These are phyloP conservation scores for Plasmodium inui DNA, from an alignment of 169 alveolate genomes.

Conservation along the genomic window DNA sequence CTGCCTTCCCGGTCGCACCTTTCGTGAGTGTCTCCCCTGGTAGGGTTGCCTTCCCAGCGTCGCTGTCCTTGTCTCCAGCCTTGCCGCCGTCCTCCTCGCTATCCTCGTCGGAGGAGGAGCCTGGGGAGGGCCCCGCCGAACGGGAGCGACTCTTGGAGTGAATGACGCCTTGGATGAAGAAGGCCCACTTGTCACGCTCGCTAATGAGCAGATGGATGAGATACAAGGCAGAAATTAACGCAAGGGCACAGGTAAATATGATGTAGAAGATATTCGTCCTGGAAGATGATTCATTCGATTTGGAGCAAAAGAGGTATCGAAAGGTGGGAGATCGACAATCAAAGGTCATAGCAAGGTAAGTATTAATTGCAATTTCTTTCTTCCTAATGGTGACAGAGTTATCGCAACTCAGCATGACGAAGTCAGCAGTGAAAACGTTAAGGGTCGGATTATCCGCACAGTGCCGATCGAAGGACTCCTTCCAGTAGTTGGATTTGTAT, in stretches of 20 bases:
- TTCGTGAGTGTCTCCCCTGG: not conserved
- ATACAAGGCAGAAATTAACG: constrained; percentile 40
- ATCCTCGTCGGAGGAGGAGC: not conserved
- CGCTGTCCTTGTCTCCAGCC: not conserved
- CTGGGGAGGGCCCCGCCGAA: not conserved
- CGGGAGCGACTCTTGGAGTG: not conserved
- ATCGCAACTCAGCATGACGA: constrained; percentile 13
- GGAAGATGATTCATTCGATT: not conserved
- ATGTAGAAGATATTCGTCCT: constrained; percentile 18
- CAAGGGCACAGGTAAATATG: constrained; percentile 17
- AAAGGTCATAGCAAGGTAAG: constrained; percentile 62
- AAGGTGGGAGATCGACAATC: constrained; percentile 42
- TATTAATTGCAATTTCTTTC: constrained; percentile 45
- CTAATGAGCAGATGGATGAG: not conserved
- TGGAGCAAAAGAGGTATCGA: constrained; percentile 34
- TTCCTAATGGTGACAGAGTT: constrained; percentile 11
- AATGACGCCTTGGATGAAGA: not conserved
- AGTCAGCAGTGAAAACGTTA: constrained; percentile 39
- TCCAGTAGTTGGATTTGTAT: constrained; percentile 34
- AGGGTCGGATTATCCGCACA: constrained; percentile 3
- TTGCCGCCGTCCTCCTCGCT: not conserved
- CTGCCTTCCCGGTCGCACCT: no score
- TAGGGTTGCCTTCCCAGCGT: not conserved
- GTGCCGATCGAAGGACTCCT: not conserved
- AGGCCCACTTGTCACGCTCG: constrained; percentile 11